Evolutionary conservation across 345 rosid species (phyloP), one percentile per base, ranked within the genome.

Genomic region (Dipteronia sinensis): DNA sequence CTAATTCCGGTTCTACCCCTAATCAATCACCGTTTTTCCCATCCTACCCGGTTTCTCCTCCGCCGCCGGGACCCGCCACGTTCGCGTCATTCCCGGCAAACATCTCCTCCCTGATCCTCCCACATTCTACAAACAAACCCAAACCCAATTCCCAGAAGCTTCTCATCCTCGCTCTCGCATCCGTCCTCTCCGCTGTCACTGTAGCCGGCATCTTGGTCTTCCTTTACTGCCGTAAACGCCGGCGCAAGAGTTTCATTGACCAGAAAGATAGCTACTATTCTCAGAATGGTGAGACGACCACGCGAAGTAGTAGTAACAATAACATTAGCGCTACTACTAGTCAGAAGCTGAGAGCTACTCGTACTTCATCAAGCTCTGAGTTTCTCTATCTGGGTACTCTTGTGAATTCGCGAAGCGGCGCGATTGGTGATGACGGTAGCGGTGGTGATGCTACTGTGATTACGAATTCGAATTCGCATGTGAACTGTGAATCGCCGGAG

Each of bases 81-180:
- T 91, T 87, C 72, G 97, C 94, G 25, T 91, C 99, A 40, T 95
- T 93, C 80, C 99, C 99, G 0, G 99, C 97, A 65, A 95, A 95
- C 73, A 91, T 95, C 81, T 93, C 98, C 81, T 90, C 97, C 58
- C 90, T 96, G 11, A 86, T 85, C 83, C 90, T 96, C 65, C 98
- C 98, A 10, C 89, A 85, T 76, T 80, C 94, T 29, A 61, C 88
- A 23, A 62, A 76, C 6, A 85, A 76, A 16, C 84, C 91, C 15
- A 89, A 88, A 9, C 79, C 76, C 61, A 65, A 7, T 62, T 88
- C 98, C 73, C 70, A 46, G 0, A 90, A 88, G 29, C 90, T 88
- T 72, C 82, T 91, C 29, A 82, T 89, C 56, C 81, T 81, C 73
- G 86, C 91, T 0, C 72, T 89, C 67, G 82, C 87, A 27, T 88